Conservation (phyloP, 768 basidiomycete species). For the Lactarius evosmus region DNA sequence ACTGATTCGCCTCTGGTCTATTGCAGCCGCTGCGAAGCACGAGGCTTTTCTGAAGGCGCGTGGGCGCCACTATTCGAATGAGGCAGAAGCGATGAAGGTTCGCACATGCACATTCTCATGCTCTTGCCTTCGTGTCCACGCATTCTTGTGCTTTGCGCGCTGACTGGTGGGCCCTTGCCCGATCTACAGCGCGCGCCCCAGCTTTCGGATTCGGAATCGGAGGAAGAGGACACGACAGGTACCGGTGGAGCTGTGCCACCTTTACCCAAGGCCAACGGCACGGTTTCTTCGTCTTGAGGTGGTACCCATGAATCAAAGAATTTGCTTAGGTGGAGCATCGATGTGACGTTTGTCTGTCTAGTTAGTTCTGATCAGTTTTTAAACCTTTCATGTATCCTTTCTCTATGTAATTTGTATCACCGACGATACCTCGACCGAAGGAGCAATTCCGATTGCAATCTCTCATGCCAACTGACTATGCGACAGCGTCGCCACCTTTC, state of each 20-base stretch:
- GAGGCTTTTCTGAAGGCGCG: constrained; percentile 78
- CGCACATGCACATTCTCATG: constrained; percentile 14
- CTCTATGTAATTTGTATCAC: neutral
- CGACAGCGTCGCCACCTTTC: neutral
- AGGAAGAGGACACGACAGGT: constrained; percentile 47
- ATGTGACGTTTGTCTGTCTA: neutral
- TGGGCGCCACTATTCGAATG: constrained; percentile 84
- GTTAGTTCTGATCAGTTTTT: neutral
- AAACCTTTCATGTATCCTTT: neutral
- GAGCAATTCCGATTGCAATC: neutral
- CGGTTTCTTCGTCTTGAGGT: neutral
- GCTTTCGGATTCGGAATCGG: constrained; percentile 60
- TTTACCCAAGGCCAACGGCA: constrained; percentile 7
- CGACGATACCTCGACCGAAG: neutral
- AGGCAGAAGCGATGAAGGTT: constrained; percentile 93
- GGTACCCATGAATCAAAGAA: constrained; percentile 3
- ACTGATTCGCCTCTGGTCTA: neutral
- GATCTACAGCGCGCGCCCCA: constrained; percentile 55
- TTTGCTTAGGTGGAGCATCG: neutral
- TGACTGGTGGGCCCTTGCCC: constrained; percentile 11
- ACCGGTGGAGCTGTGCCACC: neutral
- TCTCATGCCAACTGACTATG: neutral
- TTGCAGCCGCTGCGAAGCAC: constrained; percentile 73
- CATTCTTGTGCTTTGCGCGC: constrained; percentile 21
- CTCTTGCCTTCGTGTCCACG: constrained; percentile 12